Percentiles rank a stretch among this genome's conserved stretches.
phyloP scores from a whole-genome alignment of 2,329 filamentous ascomycete genomes.

The Cladophialophora carrionii region DNA sequence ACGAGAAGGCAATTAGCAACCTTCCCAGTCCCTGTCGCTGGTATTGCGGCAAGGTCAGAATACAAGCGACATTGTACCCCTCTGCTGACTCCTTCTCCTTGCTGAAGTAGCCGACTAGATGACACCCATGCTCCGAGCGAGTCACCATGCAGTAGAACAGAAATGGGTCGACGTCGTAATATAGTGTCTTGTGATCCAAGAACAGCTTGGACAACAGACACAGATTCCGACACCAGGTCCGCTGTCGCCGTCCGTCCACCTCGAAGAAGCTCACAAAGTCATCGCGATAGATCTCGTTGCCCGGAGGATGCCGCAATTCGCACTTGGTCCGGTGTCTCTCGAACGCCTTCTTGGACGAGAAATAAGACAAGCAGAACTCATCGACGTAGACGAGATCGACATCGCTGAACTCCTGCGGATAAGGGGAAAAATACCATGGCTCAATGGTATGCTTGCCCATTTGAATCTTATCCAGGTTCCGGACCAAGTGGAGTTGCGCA shows the following conservation, averaged over 20 bases:
- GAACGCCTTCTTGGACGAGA: slow-evolving; percentile 80
- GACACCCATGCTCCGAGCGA: slow-evolving; percentile 92
- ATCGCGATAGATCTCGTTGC: slow-evolving; percentile 96
- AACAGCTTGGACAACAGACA: slow-evolving; percentile 96
- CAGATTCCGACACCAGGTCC: slow-evolving; percentile 97
- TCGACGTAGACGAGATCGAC: slow-evolving; percentile 93
- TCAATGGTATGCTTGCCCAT: slow-evolving; percentile 92
- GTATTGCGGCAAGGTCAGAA: slow-evolving; percentile 92
- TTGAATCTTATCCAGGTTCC: slow-evolving; percentile 90
- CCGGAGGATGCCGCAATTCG: slow-evolving; percentile 85
- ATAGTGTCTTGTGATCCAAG: slow-evolving; percentile 92
- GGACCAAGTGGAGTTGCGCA: slow-evolving; percentile 91
- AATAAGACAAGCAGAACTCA: slow-evolving; percentile 95
- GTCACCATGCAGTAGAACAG: slow-evolving; percentile 92
- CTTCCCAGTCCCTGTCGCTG: slow-evolving; percentile 93
- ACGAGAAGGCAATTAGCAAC: slow-evolving; percentile 93
- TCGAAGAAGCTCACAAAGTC: slow-evolving; percentile 93
- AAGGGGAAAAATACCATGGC: slow-evolving; percentile 98
- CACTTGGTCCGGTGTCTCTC: slow-evolving; percentile 86
- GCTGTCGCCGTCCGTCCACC: slow-evolving; percentile 94
- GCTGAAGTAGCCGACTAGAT: slow-evolving; percentile 98
- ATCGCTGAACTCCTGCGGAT: slow-evolving; percentile 84
- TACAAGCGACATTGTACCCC: slow-evolving; percentile 97
- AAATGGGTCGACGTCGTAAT: slow-evolving; percentile 82
- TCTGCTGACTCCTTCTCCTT: slow-evolving; percentile 98